Percentiles rank a stretch among this genome's conserved stretches.
These are phyloP conservation scores for Aegilops tauschii DNA, from an alignment of 176 grass and related monocot genomes.

Conservation along the genomic window DNA sequence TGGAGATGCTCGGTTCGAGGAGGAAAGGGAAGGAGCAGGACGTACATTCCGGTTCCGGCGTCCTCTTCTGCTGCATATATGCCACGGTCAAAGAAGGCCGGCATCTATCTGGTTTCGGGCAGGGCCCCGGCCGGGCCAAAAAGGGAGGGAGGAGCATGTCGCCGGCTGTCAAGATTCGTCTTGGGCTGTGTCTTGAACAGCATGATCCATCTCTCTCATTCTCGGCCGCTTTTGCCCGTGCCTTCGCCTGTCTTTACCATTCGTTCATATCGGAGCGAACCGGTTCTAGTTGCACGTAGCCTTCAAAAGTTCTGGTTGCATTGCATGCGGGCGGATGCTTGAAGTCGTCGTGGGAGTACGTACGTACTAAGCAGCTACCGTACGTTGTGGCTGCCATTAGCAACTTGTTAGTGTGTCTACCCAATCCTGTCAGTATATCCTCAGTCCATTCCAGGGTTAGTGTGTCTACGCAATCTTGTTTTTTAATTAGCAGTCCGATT, in stretches of 20 bases:
- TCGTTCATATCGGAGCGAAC: not conserved
- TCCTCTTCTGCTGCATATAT: not conserved
- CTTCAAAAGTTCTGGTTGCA: not conserved
- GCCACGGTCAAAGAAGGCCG: slow-evolving; percentile 31
- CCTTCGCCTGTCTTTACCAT: not conserved
- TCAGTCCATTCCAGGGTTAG: not conserved
- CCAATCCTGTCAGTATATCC: not conserved
- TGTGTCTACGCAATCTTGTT: not conserved
- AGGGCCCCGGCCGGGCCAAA: not conserved
- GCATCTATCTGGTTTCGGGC: slow-evolving; percentile 23
- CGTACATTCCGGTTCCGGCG: not conserved
- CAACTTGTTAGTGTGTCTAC: not conserved
- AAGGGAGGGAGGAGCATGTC: slow-evolving; percentile 14
- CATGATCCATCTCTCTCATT: not conserved
- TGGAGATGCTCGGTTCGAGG: not conserved
- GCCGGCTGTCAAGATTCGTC: slow-evolving; percentile 33
- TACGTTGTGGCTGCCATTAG: not conserved
- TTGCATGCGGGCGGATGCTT: not conserved
- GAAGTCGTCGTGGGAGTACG: not conserved
- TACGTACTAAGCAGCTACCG: not conserved
- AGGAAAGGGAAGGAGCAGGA: not conserved
- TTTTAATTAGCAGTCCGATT: not conserved
- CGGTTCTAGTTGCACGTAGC: not conserved
- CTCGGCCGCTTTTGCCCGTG: slow-evolving; percentile 16
- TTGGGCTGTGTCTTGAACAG: not conserved